Evolutionary conservation across 1,284 basidiomycete species (phyloP).

Genomic region (Malassezia obtusa): DNA sequence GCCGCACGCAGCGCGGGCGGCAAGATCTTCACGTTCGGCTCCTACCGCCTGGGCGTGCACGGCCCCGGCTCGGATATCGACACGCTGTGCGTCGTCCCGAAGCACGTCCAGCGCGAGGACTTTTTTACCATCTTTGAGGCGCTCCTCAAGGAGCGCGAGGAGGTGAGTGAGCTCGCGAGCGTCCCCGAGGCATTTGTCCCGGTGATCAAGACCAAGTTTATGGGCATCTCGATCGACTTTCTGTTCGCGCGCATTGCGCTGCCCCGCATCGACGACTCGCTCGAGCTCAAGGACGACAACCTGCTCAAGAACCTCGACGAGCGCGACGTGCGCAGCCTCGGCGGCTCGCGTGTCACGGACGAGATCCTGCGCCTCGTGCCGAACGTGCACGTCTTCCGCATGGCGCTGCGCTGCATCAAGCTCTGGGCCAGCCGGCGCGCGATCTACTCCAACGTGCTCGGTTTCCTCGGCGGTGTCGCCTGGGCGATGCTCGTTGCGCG

Average conservation of each 20-base stretch:
- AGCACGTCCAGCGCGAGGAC: constrained; percentile 87
- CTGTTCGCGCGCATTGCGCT: constrained; percentile 77
- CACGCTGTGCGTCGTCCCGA: constrained; percentile 94
- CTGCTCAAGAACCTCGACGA: constrained; percentile 88
- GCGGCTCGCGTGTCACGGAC: constrained; percentile 90
- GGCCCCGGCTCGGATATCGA: constrained; percentile 95
- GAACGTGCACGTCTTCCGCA: constrained; percentile 84
- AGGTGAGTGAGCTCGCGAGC: constrained; percentile 76
- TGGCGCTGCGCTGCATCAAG: constrained; percentile 88
- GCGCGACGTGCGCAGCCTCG: constrained; percentile 83
- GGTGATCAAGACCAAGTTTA: constrained; percentile 82
- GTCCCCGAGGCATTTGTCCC: constrained; percentile 95
- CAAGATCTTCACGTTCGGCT: constrained; percentile 98
- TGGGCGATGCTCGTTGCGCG: constrained; percentile 97
- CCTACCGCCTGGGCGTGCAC: constrained; percentile 73
- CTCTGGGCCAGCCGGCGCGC: constrained; percentile 93
- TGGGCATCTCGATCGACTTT: constrained; percentile 86
- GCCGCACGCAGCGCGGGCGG: constrained; percentile 80
- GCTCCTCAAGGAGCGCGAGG: constrained; percentile 77
- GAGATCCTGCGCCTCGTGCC: constrained; percentile 92
- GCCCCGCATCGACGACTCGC: constrained; percentile 76
- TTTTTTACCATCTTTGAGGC: constrained; percentile 86
- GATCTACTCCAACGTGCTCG: constrained; percentile 96
- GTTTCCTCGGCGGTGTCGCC: constrained; percentile 93
- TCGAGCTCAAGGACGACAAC: constrained; percentile 81